Percentiles rank a stretch among this genome's conserved stretches.
These are phyloP conservation scores for Cladosporium colombiae DNA, from an alignment of 2,329 filamentous ascomycete genomes.

Conservation along the genomic window DNA sequence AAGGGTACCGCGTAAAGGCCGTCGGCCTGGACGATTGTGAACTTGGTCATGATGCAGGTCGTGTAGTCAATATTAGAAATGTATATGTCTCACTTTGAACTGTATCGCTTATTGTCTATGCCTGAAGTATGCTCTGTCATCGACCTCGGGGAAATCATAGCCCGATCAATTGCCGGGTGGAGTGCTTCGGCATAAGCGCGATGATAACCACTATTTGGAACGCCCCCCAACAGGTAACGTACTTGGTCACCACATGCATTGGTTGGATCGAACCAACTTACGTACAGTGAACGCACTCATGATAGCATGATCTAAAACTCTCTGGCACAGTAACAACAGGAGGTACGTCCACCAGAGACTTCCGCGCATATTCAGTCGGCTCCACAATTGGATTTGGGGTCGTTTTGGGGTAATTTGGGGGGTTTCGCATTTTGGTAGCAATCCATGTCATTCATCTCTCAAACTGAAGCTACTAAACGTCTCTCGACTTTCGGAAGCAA, in stretches of 20 bases:
- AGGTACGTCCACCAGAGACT: neutral
- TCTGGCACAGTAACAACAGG: neutral
- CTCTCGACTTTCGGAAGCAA: neutral
- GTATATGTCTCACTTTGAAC: neutral
- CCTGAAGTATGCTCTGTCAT: neutral
- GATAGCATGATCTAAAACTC: neutral
- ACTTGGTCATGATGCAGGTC: conserved; percentile 21
- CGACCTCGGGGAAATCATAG: neutral
- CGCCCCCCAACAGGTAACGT: neutral
- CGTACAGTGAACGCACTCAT: neutral
- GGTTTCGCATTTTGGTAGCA: neutral
- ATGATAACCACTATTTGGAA: neutral
- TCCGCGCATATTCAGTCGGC: too few species aligned
- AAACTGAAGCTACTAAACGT: neutral
- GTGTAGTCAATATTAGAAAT: neutral
- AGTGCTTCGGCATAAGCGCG: neutral
- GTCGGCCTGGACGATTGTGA: conserved; percentile 36
- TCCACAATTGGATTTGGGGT: neutral
- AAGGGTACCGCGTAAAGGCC: conserved; percentile 31
- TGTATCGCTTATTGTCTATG: neutral
- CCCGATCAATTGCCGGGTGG: conserved; percentile 8
- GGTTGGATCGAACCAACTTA: neutral
- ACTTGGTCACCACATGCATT: neutral
- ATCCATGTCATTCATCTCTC: neutral
- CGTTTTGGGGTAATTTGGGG: neutral